These are phyloP conservation scores for Alternaria tenuissima DNA, from an alignment of 2,329 filamentous ascomycete genomes.

Conservation along the genomic window DNA sequence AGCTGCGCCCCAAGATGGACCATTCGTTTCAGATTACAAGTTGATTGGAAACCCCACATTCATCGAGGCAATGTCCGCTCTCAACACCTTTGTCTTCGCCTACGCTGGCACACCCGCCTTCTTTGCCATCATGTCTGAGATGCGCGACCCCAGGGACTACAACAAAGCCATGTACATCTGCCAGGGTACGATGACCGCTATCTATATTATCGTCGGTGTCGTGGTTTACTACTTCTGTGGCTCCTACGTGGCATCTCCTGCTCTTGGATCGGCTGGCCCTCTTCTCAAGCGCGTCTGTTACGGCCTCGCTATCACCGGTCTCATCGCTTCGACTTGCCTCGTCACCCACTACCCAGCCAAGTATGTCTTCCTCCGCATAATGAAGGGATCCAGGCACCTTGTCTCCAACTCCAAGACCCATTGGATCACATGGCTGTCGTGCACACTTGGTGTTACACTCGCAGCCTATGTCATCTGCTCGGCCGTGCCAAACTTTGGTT, in stretches of 20 bases:
- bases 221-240: constrained; percentile 73
- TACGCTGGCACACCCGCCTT: constrained; percentile 21
- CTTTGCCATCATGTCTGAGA: constrained; percentile 68
- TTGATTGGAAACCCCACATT: constrained; percentile 15
- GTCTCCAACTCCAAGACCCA: constrained; percentile 8
- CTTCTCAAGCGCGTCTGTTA: constrained; percentile 67
- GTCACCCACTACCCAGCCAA: constrained; percentile 10
- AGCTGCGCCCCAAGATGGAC: constrained; percentile 23
- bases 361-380: constrained; percentile 67
- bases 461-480: constrained; percentile 9
- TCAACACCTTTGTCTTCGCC: constrained; percentile 8
- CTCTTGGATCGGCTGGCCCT: constrained; percentile 66
- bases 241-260: constrained; percentile 66
- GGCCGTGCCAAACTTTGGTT: constrained; percentile 12
- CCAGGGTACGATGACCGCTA: constrained; percentile 60
- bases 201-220: constrained; percentile 72
- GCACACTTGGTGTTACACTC: constrained; percentile 4
- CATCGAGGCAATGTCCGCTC: constrained; percentile 14
- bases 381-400: constrained; percentile 73
- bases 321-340: constrained; percentile 8
- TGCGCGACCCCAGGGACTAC: constrained; percentile 66
- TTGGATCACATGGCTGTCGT: constrained; percentile 14
- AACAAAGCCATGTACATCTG: constrained; percentile 68
- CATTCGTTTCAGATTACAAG: constrained; percentile 11
- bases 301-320: constrained; percentile 40